phyloP scores from a whole-genome alignment of 805 yeast species.

The Saturnispora zaruensis region DNA sequence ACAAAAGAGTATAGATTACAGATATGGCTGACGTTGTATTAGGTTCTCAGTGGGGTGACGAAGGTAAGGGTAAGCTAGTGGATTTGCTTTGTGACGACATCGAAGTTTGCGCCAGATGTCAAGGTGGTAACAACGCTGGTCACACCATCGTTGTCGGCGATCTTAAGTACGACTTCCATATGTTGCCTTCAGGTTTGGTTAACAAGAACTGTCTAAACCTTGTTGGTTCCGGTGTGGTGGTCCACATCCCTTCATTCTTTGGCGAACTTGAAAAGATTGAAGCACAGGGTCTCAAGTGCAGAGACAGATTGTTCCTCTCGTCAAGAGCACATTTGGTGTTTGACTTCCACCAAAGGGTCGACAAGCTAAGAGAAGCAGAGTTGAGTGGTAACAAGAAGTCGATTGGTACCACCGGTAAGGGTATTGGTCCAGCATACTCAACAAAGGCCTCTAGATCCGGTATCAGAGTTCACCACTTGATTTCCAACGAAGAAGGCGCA shows the following conservation, averaged over 20 bases:
- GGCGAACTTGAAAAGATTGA: conserved; percentile 76
- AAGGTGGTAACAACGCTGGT: conserved; percentile 99
- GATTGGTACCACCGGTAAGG: conserved; percentile 98
- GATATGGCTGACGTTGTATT: conserved; percentile 82
- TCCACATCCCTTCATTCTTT: conserved; percentile 90
- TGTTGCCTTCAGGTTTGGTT: conserved; percentile 97
- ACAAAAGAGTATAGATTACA: neutral
- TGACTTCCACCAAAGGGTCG: conserved; percentile 97
- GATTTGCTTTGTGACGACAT: conserved; percentile 90
- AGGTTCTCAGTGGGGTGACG: conserved; percentile 99
- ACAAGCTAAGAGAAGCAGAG: conserved; percentile 90
- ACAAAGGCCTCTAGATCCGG: conserved; percentile 97
- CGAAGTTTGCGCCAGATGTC: conserved; percentile 96
- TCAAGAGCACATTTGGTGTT: conserved; percentile 95
- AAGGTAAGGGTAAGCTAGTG: conserved; percentile 97
- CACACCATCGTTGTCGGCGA: conserved; percentile 93
- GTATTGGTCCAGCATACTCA: conserved; percentile 97
- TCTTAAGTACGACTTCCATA: conserved; percentile 92
- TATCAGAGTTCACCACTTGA: conserved; percentile 91
- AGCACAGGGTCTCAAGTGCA: conserved; percentile 68
- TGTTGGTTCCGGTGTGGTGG: conserved; percentile 93
- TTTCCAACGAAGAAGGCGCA: conserved; percentile 78
- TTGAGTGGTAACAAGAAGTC: conserved; percentile 69
- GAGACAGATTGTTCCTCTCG: conserved; percentile 74
- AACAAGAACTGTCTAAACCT: conserved; percentile 85